Evolutionary conservation across 139 green algal species (phyloP).

Genomic region (Tetraselmis striata): DNA sequence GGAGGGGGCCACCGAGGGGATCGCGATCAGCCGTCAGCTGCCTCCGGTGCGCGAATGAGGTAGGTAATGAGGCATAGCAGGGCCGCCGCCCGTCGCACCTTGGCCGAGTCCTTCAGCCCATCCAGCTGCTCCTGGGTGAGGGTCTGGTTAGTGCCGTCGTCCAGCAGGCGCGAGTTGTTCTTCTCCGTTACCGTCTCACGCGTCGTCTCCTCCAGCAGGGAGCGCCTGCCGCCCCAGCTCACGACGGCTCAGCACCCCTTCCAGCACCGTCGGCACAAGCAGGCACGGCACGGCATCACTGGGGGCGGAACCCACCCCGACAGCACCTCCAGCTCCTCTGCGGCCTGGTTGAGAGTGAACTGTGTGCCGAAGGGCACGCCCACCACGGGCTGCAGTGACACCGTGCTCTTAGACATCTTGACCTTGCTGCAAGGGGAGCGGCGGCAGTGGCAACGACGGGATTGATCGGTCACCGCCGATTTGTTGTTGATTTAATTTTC

Average conservation of each 20-base stretch:
- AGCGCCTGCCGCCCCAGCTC: not conserved
- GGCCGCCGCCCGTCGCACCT: conserved; percentile 30
- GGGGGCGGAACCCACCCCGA: not conserved
- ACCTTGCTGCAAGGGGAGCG: not conserved
- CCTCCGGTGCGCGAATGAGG: too few species aligned
- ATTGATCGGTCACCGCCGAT: too few species aligned
- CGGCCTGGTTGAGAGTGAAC: not conserved
- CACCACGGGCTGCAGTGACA: conserved; percentile 1
- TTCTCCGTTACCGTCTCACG: not conserved
- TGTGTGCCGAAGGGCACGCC: conserved; percentile 1
- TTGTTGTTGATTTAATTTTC: too few species aligned
- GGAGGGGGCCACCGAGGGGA: too few species aligned
- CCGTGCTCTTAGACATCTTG: not conserved
- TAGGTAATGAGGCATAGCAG: too few species aligned
- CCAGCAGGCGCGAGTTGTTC: conserved; percentile 13
- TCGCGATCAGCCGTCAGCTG: too few species aligned
- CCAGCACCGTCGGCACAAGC: too few species aligned
- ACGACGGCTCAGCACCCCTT: too few species aligned
- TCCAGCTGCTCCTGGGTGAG: conserved; percentile 49
- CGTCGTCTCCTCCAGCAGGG: conserved; percentile 1
- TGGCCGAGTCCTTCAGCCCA: conserved; percentile 35
- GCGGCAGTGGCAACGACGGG: too few species aligned
- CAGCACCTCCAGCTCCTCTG: not conserved
- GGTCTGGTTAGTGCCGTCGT: conserved; percentile 43
- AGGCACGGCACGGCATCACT: too few species aligned